A percentile compares a stretch with the other conserved stretches of the same genome.
These are phyloP conservation scores for Sclerotinia minor DNA, from an alignment of 2,329 filamentous ascomycete genomes.

Conservation along the genomic window DNA sequence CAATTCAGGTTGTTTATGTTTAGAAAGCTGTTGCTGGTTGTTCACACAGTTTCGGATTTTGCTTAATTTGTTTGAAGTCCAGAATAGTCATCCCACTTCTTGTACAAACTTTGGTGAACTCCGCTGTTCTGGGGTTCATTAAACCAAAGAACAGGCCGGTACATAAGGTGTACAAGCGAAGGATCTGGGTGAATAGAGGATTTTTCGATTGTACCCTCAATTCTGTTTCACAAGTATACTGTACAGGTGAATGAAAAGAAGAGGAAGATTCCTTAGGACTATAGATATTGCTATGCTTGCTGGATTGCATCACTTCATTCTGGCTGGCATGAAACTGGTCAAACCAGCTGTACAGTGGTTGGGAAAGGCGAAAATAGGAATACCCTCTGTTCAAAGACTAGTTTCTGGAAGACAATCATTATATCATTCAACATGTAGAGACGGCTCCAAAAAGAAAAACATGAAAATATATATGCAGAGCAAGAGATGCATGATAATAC, in stretches of 20 bases:
- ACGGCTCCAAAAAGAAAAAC: too few species aligned
- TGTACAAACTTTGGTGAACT: not conserved
- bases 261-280: not conserved
- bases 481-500: too few species aligned
- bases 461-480: too few species aligned
- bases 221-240: not conserved
- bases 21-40: not conserved
- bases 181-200: not conserved
- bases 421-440: too few species aligned
- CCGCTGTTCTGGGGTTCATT: too few species aligned
- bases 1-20: not conserved
- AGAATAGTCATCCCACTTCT: not conserved
- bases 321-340: not conserved
- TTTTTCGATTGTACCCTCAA: not conserved
- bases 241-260: too few species aligned
- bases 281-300: not conserved
- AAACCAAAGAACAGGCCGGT: not conserved
- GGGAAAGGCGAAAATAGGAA: too few species aligned
- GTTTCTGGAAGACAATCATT: too few species aligned
- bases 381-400: too few species aligned
- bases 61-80: too few species aligned
- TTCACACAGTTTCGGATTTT: not conserved
- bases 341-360: not conserved
- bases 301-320: not conserved
- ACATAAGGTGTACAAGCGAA: too few species aligned